Base-by-base conservation (phyloP, 177 flowering plant species). In the Vitis hybrid region DNA sequence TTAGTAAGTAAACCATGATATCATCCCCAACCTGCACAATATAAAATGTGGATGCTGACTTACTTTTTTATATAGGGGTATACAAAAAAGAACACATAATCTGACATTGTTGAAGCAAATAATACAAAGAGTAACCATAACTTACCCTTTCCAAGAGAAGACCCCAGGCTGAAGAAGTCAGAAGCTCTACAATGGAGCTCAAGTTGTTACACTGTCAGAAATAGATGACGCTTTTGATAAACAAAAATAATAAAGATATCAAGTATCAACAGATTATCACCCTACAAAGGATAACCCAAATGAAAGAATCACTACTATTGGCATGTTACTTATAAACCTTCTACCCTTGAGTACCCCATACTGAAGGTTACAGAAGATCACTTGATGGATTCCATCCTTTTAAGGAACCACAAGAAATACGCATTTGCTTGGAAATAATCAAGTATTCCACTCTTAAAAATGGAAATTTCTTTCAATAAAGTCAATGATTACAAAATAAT, bases 11-110 rank as follows among this genome's bases (percentile, higher is more conserved):
- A 64, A 72, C 69, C 92, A 92, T 88, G 57, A 81, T 1, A 48
- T 65, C 77, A 77, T 88, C 94, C 65, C 94, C 94, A 73, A 89
- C 87, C 97, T 92, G 87, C 74, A 78, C 12, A 52, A 50, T 32
- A 24, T 16, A 64, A 18, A 66, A 69, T 56, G 50, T 68, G 62
- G 40, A 63, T 48, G 18, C 30, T 15, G 65, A 52, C 5, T 27
- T 27, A 27, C 4, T 27, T 27, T 27, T 27, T 27, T 27, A 27
- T 27, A 27, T 27, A 27, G 30, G 30, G 3, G 35, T 30, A 61
- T 32, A 13, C 15, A 57, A 48, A 11, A 66, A 15, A 14, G 60
- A 11, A 6, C 10, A 58, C 9, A 12, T 54, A 56, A 15, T n/a
- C 24, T n/a, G 7, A 35, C 7, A 21, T 6, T 5, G 18, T 56